These are phyloP conservation scores for Xerocomellus chrysenteron DNA, from an alignment of 768 basidiomycete species.

Conservation along the genomic window DNA sequence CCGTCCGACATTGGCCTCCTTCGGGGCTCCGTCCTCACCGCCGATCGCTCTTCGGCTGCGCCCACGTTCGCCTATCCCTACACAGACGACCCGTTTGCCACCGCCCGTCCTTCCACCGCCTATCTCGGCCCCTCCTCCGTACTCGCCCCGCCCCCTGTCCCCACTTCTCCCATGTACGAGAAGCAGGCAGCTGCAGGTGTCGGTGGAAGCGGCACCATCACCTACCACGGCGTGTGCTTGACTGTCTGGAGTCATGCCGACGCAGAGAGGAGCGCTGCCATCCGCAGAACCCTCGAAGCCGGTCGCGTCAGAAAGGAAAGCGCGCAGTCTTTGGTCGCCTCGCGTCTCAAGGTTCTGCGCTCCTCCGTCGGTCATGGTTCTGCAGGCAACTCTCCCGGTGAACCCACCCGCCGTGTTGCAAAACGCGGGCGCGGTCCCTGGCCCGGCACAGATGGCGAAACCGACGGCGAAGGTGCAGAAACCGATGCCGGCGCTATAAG, in stretches of 20 bases:
- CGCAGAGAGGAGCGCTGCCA: constrained; percentile 79
- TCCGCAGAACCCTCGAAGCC: constrained; percentile 78
- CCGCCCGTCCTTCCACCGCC: constrained; percentile 71
- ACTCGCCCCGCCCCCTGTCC: constrained; percentile 39
- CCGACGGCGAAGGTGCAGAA: constrained; percentile 68
- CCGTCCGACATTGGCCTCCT: constrained; percentile 59
- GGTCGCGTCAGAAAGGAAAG: constrained; percentile 78
- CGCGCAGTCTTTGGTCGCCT: constrained; percentile 66
- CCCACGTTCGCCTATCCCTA: constrained; percentile 72
- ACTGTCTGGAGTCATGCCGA: constrained; percentile 97
- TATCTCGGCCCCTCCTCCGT: constrained; percentile 78
- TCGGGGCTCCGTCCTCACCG: constrained; percentile 71
- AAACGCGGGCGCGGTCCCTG: constrained; percentile 69
- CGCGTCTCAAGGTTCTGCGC: constrained; percentile 65
- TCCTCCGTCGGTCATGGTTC: constrained; percentile 48
- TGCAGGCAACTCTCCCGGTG: constrained; percentile 41
- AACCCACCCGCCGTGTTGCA: constrained; percentile 59
- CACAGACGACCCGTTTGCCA: constrained; percentile 66
- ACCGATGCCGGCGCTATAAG: constrained; percentile 75
- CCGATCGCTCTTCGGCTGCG: constrained; percentile 63
- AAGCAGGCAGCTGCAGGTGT: constrained; percentile 37
- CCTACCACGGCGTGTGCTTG: constrained; percentile 89
- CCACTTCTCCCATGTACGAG: constrained; percentile 31
- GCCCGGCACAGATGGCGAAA: constrained; percentile 66
- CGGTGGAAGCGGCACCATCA: constrained; percentile 41